A percentile compares a stretch with the other conserved stretches of the same genome.
Evolutionary conservation across 371 early-diverging fungal genomes (phyloP).

Genomic region (Actinomucor elegans): DNA sequence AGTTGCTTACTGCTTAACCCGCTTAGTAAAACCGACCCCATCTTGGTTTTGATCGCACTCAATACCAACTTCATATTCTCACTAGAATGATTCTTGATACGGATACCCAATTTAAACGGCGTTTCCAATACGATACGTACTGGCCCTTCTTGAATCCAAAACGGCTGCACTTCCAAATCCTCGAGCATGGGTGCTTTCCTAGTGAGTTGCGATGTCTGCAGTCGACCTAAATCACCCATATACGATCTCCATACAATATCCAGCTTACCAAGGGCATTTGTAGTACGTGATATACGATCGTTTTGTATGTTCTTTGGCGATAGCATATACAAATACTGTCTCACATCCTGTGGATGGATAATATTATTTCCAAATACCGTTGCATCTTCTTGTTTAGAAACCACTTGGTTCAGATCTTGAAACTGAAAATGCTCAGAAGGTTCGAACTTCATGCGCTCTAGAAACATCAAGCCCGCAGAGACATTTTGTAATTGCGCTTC

Average conservation of each 20-base stretch:
- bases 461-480: slow-evolving; percentile 74
- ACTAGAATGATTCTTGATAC: slow-evolving; percentile 53
- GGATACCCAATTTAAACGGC: slow-evolving; percentile 65
- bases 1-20: slow-evolving; percentile 68
- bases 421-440: slow-evolving; percentile 70
- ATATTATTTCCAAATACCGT: slow-evolving; percentile 62
- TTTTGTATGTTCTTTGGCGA: slow-evolving; percentile 59
- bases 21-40: slow-evolving; percentile 80
- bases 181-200: slow-evolving; percentile 80
- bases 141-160: slow-evolving; percentile 35
- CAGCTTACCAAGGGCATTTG: slow-evolving; percentile 87
- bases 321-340: slow-evolving; percentile 90
- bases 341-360: slow-evolving; percentile 77
- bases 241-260: slow-evolving; percentile 92
- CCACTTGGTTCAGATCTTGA: slow-evolving; percentile 63
- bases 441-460: slow-evolving; percentile 90
- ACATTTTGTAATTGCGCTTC: slow-evolving; percentile 95
- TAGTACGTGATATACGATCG: slow-evolving; percentile 66
- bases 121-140: slow-evolving; percentile 55
- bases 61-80: slow-evolving; percentile 70
- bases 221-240: slow-evolving; percentile 83
- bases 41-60: slow-evolving; percentile 72
- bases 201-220: slow-evolving; percentile 93
- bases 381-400: slow-evolving; percentile 6
- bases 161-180: slow-evolving; percentile 72